A percentile compares a stretch with the other conserved stretches of the same genome.
These are phyloP conservation scores for Omphalotus olearius DNA, from an alignment of 1,284 basidiomycete species.

Conservation along the genomic window DNA sequence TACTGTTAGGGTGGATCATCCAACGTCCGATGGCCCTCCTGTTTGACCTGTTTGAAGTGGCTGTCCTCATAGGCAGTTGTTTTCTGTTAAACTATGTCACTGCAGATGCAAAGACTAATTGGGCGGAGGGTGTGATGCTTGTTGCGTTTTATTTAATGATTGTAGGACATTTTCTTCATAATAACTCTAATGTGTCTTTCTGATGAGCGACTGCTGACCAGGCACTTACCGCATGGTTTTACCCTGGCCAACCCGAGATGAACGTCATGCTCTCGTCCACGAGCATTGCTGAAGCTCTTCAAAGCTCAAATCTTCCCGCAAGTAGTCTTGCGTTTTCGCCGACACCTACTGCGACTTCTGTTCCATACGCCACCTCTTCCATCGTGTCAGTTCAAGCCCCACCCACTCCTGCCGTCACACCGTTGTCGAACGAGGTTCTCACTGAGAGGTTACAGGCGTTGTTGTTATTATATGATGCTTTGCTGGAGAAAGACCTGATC, in stretches of 20 bases:
- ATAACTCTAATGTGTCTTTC: background rate
- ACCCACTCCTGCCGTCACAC: background rate
- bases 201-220: slow-evolving; percentile 17
- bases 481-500: background rate
- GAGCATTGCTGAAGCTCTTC: slow-evolving; percentile 11
- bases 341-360: background rate
- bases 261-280: slow-evolving; percentile 23
- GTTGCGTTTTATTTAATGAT: slow-evolving; percentile 57
- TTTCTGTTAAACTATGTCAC: slow-evolving; percentile 73
- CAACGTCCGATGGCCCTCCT: slow-evolving; percentile 5
- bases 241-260: slow-evolving; percentile 32
- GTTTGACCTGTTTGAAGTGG: slow-evolving; percentile 9
- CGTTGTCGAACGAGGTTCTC: background rate
- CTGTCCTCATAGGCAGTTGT: slow-evolving; percentile 6
- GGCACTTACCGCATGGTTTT: slow-evolving; percentile 55
- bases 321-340: background rate
- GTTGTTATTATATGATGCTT: background rate
- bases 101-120: slow-evolving; percentile 66
- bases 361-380: background rate
- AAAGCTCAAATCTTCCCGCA: background rate
- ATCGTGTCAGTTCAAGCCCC: background rate
- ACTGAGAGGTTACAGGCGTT: slow-evolving; percentile 7
- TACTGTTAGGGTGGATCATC: slow-evolving; percentile 49
- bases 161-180: slow-evolving; percentile 26
- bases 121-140: slow-evolving; percentile 60